Evolutionary conservation across 768 basidiomycete genomes (phyloP), one percentile per base, ranked within the genome.

Genomic region (Multifurca ochricompacta): DNA sequence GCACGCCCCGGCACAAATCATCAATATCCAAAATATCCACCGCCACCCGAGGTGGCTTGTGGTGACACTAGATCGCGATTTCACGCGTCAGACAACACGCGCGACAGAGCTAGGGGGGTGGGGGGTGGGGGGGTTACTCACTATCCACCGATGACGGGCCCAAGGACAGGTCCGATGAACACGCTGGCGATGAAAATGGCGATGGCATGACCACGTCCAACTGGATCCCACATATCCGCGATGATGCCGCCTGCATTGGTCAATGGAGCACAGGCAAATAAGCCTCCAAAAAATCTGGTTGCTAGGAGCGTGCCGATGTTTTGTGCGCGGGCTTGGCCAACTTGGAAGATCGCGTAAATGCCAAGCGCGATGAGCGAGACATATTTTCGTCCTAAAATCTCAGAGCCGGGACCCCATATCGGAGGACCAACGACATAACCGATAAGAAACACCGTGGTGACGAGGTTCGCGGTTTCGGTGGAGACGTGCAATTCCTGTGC

Each of bases 11-110:
- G 63, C 60, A 48, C 59, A 62, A 14, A 65, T 55, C 21, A 63
- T 46, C 54, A 63, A 49, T 13, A 62, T 45, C 63, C 63, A 64
- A 44, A 63, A 64, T 6, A 63, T 37, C 63, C 63, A 64, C 5
- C 62, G 44, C 62, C 62, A 64, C 27, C 39, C 47, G n/a, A 36
- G 32, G 60, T 62, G 34, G 51, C 49, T 51, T 25, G 16, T 13
- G 3, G 28, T 34, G 32, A 52, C 28, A 30, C 51, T 53, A 19
- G n/a, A n/a, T 16, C 18, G 27, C 1, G 9, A 23, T 49, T 13
- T 21, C 19, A 6, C 7, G 35, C 28, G 9, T 23, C 21, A 36
- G 14, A 10, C n/a, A n/a, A n/a, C n/a, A n/a, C n/a, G n/a, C n/a
- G n/a, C n/a, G n/a, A n/a, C n/a, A 8, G 4, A 21, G 21, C 13